phyloP scores from a whole-genome alignment of 208 protist species.

The Leishmania amazonensis region DNA sequence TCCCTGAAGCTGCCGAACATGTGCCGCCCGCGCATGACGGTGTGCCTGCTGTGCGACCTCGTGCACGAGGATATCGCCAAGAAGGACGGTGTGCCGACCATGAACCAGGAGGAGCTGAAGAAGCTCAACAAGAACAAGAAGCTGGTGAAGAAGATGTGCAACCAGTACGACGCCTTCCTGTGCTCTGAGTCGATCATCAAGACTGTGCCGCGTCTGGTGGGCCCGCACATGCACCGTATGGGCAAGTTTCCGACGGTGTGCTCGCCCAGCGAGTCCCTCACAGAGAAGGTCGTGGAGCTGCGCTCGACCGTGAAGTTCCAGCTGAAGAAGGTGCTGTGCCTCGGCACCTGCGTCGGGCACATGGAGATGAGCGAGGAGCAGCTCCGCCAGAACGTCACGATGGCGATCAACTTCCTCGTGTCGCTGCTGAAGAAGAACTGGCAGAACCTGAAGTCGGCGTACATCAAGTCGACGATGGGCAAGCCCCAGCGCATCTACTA shows the following conservation, averaged over 20 bases:
- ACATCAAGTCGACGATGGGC: slow-evolving; percentile 99
- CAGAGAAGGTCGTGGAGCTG: slow-evolving; percentile 95
- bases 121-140: slow-evolving; percentile 99
- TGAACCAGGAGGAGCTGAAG: slow-evolving; percentile 98
- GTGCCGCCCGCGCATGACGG: slow-evolving; percentile 92
- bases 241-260: slow-evolving; percentile 99
- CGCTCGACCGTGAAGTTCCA: slow-evolving; percentile 98
- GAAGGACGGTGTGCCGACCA: slow-evolving; percentile 90
- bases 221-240: slow-evolving; percentile 99
- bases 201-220: slow-evolving; percentile 95
- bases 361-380: slow-evolving; percentile 96
- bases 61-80: slow-evolving; percentile 96
- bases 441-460: slow-evolving; percentile 99
- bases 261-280: slow-evolving; percentile 92
- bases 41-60: slow-evolving; percentile 98
- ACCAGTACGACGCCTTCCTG: slow-evolving; percentile 99
- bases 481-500: slow-evolving; percentile 98
- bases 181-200: slow-evolving; percentile 97
- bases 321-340: slow-evolving; percentile 99
- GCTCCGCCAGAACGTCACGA: slow-evolving; percentile 95
- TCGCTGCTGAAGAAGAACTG: slow-evolving; percentile 99
- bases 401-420: slow-evolving; percentile 99
- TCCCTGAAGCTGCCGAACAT: slow-evolving; percentile 95
- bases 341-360: slow-evolving; percentile 98
- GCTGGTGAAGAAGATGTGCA: slow-evolving; percentile 99